These are phyloP conservation scores for Capsicum pubescens DNA, from an alignment of 257 asterid species.

Conservation along the genomic window DNA sequence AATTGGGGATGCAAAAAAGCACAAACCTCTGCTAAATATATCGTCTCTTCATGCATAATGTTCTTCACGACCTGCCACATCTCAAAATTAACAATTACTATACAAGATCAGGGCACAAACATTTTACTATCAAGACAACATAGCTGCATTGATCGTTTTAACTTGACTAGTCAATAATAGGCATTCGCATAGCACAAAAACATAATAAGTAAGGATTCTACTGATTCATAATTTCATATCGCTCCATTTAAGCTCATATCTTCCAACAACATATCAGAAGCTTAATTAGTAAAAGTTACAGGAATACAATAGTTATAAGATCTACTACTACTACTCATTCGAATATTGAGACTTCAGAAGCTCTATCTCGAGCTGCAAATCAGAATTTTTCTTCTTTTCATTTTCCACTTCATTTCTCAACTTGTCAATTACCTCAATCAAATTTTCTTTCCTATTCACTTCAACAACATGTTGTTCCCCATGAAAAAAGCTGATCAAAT, in stretches of 20 bases:
- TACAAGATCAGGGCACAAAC: not conserved
- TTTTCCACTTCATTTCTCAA: conserved; percentile 58
- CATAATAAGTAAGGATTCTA: too few relatives aligned
- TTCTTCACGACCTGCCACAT: too few relatives aligned
- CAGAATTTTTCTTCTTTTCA: conserved; percentile 58
- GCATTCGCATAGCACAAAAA: not conserved
- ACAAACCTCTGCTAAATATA: too few relatives aligned
- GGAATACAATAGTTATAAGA: not conserved
- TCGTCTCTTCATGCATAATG: too few relatives aligned
- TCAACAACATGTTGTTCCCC: conserved; percentile 45
- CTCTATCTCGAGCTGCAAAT: conserved; percentile 61
- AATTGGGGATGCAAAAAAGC: too few relatives aligned
- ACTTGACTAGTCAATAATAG: too few relatives aligned
- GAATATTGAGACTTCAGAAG: conserved; percentile 50
- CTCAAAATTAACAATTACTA: too few relatives aligned
- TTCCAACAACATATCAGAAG: not conserved
- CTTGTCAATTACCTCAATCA: conserved; percentile 51
- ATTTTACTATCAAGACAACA: not conserved
- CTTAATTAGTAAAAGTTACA: not conserved
- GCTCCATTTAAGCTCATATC: too few relatives aligned
- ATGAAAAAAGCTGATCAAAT: conserved; percentile 44
- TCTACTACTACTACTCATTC: conserved; percentile 28
- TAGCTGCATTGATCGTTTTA: too few relatives aligned
- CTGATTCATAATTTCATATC: too few relatives aligned
- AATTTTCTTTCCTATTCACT: conserved; percentile 50